These are phyloP conservation scores for Moesziomyces aphidis DNA, from an alignment of 1,284 basidiomycete species.

Conservation along the genomic window DNA sequence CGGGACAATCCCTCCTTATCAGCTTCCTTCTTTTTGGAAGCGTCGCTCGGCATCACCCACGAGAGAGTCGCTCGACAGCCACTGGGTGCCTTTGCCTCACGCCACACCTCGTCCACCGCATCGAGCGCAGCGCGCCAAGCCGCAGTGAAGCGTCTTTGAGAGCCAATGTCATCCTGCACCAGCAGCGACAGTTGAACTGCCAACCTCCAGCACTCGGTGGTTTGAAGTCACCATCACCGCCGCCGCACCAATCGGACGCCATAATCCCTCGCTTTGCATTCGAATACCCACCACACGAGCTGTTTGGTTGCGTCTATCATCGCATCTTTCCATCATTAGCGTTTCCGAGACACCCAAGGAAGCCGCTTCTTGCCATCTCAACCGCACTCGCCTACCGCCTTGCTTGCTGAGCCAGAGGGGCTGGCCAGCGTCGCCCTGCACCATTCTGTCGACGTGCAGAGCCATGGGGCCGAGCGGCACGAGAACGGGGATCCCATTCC, in stretches of 20 bases:
- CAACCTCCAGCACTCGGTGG: background rate
- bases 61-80: too few relatives aligned
- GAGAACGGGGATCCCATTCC: constrained; percentile 39
- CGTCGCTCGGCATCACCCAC: too few relatives aligned
- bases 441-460: constrained; percentile 31
- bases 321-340: background rate
- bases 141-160: background rate
- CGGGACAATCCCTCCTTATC: too few relatives aligned
- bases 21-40: too few relatives aligned
- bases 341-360: background rate
- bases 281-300: background rate
- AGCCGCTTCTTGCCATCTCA: background rate
- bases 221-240: too few relatives aligned
- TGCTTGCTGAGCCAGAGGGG: constrained; percentile 32
- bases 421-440: constrained; percentile 35
- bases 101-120: background rate
- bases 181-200: background rate
- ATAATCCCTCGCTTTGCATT: background rate
- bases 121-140: background rate
- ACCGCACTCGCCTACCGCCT: background rate
- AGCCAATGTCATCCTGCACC: background rate
- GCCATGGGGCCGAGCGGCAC: constrained; percentile 45
- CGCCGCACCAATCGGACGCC: background rate
- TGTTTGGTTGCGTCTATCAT: too few relatives aligned
- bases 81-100: background rate